These are phyloP conservation scores for Toxoplasma gondii DNA, from an alignment of 169 alveolate genomes.

Conservation along the genomic window DNA sequence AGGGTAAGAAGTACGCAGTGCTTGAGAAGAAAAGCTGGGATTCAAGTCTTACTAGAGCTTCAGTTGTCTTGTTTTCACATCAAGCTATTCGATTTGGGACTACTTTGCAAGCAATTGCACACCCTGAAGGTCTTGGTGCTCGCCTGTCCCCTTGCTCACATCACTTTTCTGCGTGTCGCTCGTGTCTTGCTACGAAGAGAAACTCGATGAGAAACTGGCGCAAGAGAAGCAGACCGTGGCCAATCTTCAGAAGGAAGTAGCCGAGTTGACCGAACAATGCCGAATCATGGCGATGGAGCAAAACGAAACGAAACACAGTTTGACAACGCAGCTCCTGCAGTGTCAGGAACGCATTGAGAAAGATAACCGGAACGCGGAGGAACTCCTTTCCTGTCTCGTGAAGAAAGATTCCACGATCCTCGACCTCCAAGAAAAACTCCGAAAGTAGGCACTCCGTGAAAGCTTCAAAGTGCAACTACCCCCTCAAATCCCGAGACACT, in stretches of 20 bases:
- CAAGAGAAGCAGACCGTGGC: neutral
- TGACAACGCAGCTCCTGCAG: slow-evolving; percentile 15
- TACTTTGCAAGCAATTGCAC: too few relatives aligned
- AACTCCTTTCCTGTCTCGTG: neutral
- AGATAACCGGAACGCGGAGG: neutral
- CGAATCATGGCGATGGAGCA: slow-evolving; percentile 35
- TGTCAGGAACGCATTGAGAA: neutral
- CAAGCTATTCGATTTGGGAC: too few relatives aligned
- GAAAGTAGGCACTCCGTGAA: neutral
- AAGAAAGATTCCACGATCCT: neutral
- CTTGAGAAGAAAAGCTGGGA: too few relatives aligned
- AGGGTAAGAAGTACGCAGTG: neutral
- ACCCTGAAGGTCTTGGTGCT: too few relatives aligned
- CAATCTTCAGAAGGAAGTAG: neutral
- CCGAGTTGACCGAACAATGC: neutral
- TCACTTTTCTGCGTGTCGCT: too few relatives aligned
- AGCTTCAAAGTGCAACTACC: too few relatives aligned
- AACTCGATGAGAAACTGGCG: neutral
- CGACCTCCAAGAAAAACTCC: neutral
- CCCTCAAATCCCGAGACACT: too few relatives aligned
- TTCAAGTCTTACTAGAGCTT: too few relatives aligned
- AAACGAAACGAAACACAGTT: slow-evolving; percentile 22
- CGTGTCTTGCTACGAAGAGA: neutral
- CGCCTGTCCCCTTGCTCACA: too few relatives aligned
- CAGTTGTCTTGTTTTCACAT: too few relatives aligned